These are phyloP conservation scores for Cavenderia fasciculata DNA, from an alignment of 78 protist genomes.

Conservation along the genomic window DNA sequence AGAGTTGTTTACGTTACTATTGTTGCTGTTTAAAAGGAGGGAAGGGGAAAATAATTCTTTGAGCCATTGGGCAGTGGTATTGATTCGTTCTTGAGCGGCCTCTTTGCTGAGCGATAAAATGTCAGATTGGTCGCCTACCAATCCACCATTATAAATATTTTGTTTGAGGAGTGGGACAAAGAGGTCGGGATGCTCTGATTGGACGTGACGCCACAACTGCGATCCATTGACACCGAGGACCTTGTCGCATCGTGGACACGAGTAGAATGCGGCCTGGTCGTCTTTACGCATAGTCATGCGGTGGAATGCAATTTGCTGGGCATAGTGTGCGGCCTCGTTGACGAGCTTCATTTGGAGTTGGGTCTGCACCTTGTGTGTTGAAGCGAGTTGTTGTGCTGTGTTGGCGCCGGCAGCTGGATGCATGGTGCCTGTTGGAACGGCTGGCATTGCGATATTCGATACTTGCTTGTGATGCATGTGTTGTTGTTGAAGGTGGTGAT, in stretches of 20 bases:
- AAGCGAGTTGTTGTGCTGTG: not conserved
- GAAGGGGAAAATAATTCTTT: conserved; percentile 41
- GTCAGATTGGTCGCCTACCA: not conserved
- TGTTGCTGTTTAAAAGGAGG: conserved; percentile 27
- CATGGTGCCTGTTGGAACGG: not conserved
- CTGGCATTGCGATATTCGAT: not conserved
- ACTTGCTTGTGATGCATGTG: not conserved
- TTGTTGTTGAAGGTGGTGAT: not conserved
- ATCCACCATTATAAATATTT: not conserved
- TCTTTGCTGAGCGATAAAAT: conserved; percentile 18
- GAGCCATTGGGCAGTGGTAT: conserved; percentile 26
- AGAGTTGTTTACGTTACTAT: too few species aligned
- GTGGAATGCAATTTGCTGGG: conserved; percentile 33
- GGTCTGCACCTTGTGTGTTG: conserved; percentile 20
- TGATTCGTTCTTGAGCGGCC: conserved; percentile 18
- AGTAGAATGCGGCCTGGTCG: conserved; percentile 41
- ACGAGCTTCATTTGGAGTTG: conserved; percentile 8
- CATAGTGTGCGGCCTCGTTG: conserved; percentile 16
- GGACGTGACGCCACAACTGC: conserved; percentile 48
- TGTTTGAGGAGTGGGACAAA: conserved; percentile 44
- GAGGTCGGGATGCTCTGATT: conserved; percentile 52
- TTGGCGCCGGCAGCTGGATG: not conserved
- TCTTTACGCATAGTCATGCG: conserved; percentile 13
- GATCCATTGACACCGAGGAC: conserved; percentile 55
- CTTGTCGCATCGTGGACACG: conserved; percentile 44